Percentiles rank a stretch among this genome's conserved stretches.
These are phyloP conservation scores for Cercophora sp. DNA, from an alignment of 495 filamentous ascomycete genomes.

Conservation along the genomic window DNA sequence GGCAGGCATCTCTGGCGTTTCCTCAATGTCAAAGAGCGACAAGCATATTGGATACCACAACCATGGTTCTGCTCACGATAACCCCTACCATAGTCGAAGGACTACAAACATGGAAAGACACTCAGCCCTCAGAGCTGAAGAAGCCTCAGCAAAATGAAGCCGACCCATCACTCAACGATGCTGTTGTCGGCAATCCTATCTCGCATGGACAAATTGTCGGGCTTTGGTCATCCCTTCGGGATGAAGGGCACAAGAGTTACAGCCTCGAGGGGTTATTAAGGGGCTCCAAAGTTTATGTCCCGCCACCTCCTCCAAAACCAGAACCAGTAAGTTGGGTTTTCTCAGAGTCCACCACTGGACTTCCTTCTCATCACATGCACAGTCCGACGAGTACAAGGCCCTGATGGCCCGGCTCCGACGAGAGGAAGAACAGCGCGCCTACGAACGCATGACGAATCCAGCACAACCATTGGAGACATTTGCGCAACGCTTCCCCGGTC, in stretches of 20 bases:
- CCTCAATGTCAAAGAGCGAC: neutral
- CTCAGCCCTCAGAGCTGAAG: slow-evolving; percentile 19
- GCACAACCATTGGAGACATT: slow-evolving; percentile 53
- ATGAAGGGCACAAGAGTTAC: slow-evolving; percentile 26
- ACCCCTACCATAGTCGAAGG: slow-evolving; percentile 67
- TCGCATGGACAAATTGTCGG: slow-evolving; percentile 74
- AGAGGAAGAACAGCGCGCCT: slow-evolving; percentile 73
- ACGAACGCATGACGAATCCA: slow-evolving; percentile 70
- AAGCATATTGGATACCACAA: too few species aligned
- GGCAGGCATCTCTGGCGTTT: neutral
- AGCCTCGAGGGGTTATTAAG: slow-evolving; percentile 62
- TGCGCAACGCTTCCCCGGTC: slow-evolving; percentile 52
- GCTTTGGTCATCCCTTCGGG: slow-evolving; percentile 55
- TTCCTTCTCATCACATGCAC: too few species aligned
- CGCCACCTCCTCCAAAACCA: slow-evolving; percentile 71
- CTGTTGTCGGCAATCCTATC: slow-evolving; percentile 62
- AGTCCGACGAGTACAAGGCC: slow-evolving; percentile 85
- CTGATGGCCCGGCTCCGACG: slow-evolving; percentile 80
- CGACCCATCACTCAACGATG: slow-evolving; percentile 44
- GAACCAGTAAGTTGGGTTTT: slow-evolving; percentile 60
- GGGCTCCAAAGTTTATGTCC: slow-evolving; percentile 69
- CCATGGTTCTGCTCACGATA: slow-evolving; percentile 77
- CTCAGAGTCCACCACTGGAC: too few species aligned
- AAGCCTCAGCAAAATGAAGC: slow-evolving; percentile 9
- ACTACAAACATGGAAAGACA: slow-evolving; percentile 34